Percentiles rank a stretch among this genome's conserved stretches.
phyloP scores from a whole-genome alignment of 306 rosid species.

The Datisca glomerata region DNA sequence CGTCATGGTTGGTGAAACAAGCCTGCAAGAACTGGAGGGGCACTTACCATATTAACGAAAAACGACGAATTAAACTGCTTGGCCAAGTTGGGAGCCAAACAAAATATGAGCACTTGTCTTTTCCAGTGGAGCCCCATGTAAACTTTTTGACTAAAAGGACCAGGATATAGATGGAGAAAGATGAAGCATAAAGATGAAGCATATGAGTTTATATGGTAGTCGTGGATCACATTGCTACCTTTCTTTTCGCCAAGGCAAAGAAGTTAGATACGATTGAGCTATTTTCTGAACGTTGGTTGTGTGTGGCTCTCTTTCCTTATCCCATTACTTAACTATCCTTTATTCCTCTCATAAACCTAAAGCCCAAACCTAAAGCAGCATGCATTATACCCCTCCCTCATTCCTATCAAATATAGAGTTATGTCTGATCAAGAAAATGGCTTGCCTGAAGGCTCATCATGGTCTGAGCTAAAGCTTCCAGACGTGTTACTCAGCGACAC shows the following conservation, averaged over 20 bases:
- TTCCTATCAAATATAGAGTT: constrained; percentile 22
- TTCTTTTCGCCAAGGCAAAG: constrained; percentile 37
- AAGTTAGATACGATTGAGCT: constrained; percentile 35
- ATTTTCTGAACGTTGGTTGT: constrained; percentile 45
- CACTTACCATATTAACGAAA: too few relatives aligned
- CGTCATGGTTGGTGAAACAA: too few relatives aligned
- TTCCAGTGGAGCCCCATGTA: constrained; percentile 34
- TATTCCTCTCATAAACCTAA: constrained; percentile 8
- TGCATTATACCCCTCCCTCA: constrained; percentile 38
- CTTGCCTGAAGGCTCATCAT: constrained; percentile 29
- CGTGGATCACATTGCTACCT: constrained; percentile 64
- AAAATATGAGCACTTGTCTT: constrained; percentile 19
- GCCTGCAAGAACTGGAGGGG: too few relatives aligned
- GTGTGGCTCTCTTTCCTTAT: constrained; percentile 99
- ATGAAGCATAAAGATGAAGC: constrained; percentile 12
- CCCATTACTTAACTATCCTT: constrained; percentile 21
- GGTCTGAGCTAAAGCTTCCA: constrained; percentile 77
- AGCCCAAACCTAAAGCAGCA: constrained; percentile 22
- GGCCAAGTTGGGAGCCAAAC: constrained; percentile 28
- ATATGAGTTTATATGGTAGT: constrained; percentile 37
- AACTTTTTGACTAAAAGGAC: constrained; percentile 16
- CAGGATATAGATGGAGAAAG: constrained; percentile 7
- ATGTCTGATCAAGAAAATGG: constrained; percentile 59
- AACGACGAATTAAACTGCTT: too few relatives aligned
- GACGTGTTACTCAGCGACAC: constrained; percentile 40